These are phyloP conservation scores for Trichocladium antarcticum DNA, from an alignment of 495 filamentous ascomycete species.

Conservation along the genomic window DNA sequence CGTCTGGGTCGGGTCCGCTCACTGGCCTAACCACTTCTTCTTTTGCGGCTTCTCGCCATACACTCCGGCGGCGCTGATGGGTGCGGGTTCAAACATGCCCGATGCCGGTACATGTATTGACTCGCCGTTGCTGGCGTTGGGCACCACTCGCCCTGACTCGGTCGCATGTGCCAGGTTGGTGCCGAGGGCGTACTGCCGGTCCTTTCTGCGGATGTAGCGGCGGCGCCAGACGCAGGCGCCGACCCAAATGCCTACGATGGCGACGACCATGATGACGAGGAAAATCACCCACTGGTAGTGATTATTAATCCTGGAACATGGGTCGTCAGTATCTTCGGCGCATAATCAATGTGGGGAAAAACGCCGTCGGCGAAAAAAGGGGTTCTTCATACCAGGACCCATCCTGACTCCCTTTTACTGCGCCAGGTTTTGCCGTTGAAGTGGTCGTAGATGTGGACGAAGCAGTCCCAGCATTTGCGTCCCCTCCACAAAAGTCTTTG, in stretches of 20 bases:
- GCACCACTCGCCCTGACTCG: conserved; percentile 22
- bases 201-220: conserved; percentile 42
- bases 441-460: conserved; percentile 1
- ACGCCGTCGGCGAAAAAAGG: neutral
- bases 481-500: conserved; percentile 32
- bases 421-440: conserved; percentile 15
- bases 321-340: neutral
- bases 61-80: conserved; percentile 18
- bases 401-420: conserved; percentile 12
- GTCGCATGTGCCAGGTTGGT: conserved; percentile 23
- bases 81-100: conserved; percentile 27
- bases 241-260: conserved; percentile 42
- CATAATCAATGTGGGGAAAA: neutral
- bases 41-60: conserved; percentile 27
- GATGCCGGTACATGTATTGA: conserved; percentile 21
- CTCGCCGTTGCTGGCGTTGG: conserved; percentile 21
- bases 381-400: conserved; percentile 20
- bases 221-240: conserved; percentile 43
- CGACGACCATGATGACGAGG: conserved; percentile 42
- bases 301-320: conserved; percentile 31
- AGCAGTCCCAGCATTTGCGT: neutral
- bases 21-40: conserved; percentile 33
- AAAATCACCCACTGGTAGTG: conserved; percentile 50
- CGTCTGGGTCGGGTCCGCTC: conserved; percentile 22
- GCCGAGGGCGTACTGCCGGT: conserved; percentile 40